Percentiles rank a stretch among this genome's conserved stretches.
Evolutionary conservation across 2,329 filamentous ascomycete genomes (phyloP).

Genomic region (Exophiala mesophila): DNA sequence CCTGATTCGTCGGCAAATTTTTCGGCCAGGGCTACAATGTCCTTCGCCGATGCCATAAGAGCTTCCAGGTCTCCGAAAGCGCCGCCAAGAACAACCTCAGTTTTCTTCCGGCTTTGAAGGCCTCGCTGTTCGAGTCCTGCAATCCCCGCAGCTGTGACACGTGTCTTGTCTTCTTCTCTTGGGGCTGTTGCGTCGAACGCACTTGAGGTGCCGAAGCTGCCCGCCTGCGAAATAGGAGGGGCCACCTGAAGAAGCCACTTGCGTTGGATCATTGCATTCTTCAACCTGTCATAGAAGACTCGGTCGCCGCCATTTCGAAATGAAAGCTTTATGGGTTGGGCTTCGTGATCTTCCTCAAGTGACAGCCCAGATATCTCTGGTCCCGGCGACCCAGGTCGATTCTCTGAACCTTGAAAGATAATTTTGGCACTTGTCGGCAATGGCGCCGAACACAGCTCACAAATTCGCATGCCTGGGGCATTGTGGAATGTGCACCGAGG

Average conservation of each 20-base stretch:
- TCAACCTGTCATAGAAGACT: conserved; percentile 83
- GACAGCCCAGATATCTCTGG: conserved; percentile 53
- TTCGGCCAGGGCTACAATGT: conserved; percentile 90
- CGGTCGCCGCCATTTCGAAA: conserved; percentile 78
- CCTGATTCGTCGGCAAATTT: conserved; percentile 68
- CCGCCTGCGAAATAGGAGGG: conserved; percentile 71
- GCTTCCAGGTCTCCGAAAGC: conserved; percentile 96
- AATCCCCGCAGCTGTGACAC: conserved; percentile 71
- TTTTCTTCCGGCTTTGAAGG: conserved; percentile 80
- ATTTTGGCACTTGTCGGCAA: conserved; percentile 43
- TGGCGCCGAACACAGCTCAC: conserved; percentile 85
- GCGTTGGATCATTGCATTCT: conserved; percentile 79
- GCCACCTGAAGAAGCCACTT: conserved; percentile 94
- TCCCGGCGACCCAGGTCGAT: conserved; percentile 70
- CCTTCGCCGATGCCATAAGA: conserved; percentile 94
- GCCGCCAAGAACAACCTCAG: conserved; percentile 84
- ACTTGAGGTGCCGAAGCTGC: conserved; percentile 30
- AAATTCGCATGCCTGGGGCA: conserved; percentile 76
- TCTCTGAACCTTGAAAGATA: conserved; percentile 35
- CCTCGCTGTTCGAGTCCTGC: conserved; percentile 85
- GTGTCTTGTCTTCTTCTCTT: conserved; percentile 30
- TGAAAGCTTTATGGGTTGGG: conserved; percentile 81
- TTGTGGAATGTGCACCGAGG: conserved; percentile 92
- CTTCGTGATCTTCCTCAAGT: conserved; percentile 53
- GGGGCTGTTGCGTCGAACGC: conserved; percentile 6